Conservation (phyloP, 345 rosid genomes). For the Eucalyptus guilfoylei region DNA sequence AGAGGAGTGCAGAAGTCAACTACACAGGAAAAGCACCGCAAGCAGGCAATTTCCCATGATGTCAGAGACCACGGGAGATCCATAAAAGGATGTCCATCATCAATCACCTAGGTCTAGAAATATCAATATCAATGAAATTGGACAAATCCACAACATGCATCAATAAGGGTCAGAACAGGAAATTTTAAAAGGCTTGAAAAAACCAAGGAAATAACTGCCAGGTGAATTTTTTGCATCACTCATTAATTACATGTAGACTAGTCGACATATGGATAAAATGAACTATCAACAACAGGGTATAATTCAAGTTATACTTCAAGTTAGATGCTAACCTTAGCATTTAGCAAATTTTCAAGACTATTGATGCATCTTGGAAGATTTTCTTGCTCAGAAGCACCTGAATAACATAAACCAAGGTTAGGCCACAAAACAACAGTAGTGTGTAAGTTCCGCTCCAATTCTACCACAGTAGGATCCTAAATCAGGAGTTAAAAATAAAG, state of each 20-base stretch:
- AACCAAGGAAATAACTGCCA: neutral
- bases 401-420: conserved; percentile 3
- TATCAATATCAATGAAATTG: neutral
- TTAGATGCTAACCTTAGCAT: conserved; percentile 67
- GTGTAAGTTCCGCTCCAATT: neutral
- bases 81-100: neutral
- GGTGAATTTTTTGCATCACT: neutral
- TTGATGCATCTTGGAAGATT: conserved; percentile 75
- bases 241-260: neutral
- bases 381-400: conserved; percentile 69
- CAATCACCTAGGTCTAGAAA: neutral
- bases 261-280: neutral
- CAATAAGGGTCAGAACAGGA: neutral
- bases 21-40: neutral
- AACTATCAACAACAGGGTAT: neutral
- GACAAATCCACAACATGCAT: neutral
- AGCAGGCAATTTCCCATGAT: neutral
- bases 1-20: neutral
- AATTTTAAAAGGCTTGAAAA: neutral
- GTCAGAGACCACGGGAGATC: neutral
- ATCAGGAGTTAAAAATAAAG: neutral
- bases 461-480: neutral
- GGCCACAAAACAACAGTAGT: neutral
- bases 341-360: conserved; percentile 79
- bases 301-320: neutral